A percentile compares a stretch with the other conserved stretches of the same genome.
These are phyloP conservation scores for Fusarium sp. DNA, from an alignment of 2,329 filamentous ascomycete species.

Conservation along the genomic window DNA sequence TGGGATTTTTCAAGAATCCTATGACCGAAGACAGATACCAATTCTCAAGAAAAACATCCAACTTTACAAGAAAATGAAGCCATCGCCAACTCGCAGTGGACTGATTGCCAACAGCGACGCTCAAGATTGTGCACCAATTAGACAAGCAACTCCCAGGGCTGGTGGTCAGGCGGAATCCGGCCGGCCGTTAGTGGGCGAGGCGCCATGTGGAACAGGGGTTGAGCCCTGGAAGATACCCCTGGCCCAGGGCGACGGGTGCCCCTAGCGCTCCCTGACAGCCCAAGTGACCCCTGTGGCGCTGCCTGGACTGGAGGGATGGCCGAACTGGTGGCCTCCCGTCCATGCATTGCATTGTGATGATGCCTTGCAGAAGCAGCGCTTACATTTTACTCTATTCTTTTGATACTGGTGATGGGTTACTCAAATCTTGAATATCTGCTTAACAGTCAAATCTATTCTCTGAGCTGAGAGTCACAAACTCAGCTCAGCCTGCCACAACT, in stretches of 20 bases:
- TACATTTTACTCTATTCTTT: neutral
- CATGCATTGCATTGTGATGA: neutral
- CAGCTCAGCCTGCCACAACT: neutral
- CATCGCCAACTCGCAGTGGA: constrained; percentile 41
- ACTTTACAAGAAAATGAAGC: constrained; percentile 38
- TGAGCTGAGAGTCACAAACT: neutral
- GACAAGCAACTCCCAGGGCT: neutral
- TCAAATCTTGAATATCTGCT: neutral
- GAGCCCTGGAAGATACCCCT: constrained; percentile 24
- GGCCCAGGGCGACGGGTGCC: constrained; percentile 30
- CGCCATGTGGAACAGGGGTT: constrained; percentile 36
- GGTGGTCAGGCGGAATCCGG: constrained; percentile 5
- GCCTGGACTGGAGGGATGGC: neutral
- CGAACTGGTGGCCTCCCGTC: neutral
- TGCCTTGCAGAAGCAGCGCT: neutral
- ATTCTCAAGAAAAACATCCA: constrained; percentile 34
- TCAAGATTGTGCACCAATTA: constrained; percentile 13
- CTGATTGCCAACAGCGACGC: constrained; percentile 28
- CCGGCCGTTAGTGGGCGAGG: constrained; percentile 22
- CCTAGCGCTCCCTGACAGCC: constrained; percentile 30
- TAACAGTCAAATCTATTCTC: neutral
- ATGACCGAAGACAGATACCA: constrained; percentile 9
- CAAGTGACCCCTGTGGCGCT: neutral
- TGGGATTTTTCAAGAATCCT: neutral
- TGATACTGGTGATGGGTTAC: neutral